A percentile compares a stretch with the other conserved stretches of the same genome.
Conservation (phyloP, 2,329 filamentous ascomycete species). For the Claviceps cyperi region DNA sequence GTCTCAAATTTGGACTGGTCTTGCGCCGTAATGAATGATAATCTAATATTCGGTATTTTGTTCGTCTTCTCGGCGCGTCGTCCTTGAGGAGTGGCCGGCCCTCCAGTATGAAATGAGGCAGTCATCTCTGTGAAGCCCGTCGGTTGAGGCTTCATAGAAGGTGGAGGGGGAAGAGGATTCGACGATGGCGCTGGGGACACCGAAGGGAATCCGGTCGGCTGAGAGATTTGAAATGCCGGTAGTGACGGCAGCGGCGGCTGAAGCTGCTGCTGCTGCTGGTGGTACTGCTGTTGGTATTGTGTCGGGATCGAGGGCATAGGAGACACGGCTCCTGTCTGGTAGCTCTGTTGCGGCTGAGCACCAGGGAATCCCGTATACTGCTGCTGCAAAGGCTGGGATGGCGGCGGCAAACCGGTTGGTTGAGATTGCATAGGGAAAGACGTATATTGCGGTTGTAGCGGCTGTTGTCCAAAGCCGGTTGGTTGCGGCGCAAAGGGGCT, state of each 20-base stretch:
- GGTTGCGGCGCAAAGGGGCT: constrained; percentile 43
- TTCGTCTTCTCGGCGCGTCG: constrained; percentile 38
- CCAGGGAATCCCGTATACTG: constrained; percentile 54
- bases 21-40: constrained; percentile 89
- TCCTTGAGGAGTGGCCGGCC: constrained; percentile 28
- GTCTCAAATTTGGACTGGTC: constrained; percentile 97
- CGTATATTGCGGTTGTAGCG: constrained; percentile 43
- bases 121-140: constrained; percentile 55
- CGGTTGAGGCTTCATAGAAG: constrained; percentile 49
- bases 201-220: constrained; percentile 28
- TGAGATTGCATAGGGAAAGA: constrained; percentile 41
- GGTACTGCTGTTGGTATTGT: constrained; percentile 45
- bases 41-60: constrained; percentile 83
- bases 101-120: constrained; percentile 46
- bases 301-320: constrained; percentile 44
- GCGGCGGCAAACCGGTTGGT: constrained; percentile 35
- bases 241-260: constrained; percentile 14
- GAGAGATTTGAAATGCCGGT: constrained; percentile 25
- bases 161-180: constrained; percentile 34
- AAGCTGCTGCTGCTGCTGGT: constrained; percentile 35
- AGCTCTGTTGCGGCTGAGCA: constrained; percentile 42
- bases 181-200: constrained; percentile 36
- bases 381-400: constrained; percentile 45
- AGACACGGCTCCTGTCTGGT: constrained; percentile 42
- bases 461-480: constrained; percentile 40